A percentile compares a stretch with the other conserved stretches of the same genome.
Conservation (phyloP, 2,329 filamentous ascomycete species). For the Penicillium sclerotigenum region DNA sequence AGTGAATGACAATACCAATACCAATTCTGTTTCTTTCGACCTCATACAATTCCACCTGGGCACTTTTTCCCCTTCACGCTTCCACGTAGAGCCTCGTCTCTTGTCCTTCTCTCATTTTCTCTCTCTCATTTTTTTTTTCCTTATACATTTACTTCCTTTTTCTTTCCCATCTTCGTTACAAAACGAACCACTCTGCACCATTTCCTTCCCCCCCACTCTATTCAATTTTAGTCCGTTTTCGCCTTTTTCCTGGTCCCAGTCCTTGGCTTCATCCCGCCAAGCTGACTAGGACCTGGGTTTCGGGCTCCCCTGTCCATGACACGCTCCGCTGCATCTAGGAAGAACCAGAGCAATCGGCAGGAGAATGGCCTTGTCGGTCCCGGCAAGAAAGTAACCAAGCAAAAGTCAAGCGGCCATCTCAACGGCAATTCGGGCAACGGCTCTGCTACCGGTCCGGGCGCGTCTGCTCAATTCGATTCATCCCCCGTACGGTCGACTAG, state of each 20-base stretch:
- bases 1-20: slow-evolving; percentile 9
- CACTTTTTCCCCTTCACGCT: slow-evolving; percentile 23
- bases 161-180: slow-evolving; percentile 2
- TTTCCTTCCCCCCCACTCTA: slow-evolving; percentile 12
- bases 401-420: slow-evolving; percentile 55
- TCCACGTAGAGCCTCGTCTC: slow-evolving; percentile 13
- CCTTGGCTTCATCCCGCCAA: slow-evolving; percentile 50
- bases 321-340: slow-evolving; percentile 49
- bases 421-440: slow-evolving; percentile 50
- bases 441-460: slow-evolving; percentile 37
- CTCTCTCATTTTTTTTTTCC: slow-evolving; percentile 8
- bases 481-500: slow-evolving; percentile 38
- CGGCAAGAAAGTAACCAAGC: slow-evolving; percentile 64
- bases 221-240: slow-evolving; percentile 19
- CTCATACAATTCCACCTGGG: slow-evolving; percentile 14
- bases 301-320: slow-evolving; percentile 48
- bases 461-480: slow-evolving; percentile 41
- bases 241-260: slow-evolving; percentile 43
- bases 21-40: slow-evolving; percentile 16
- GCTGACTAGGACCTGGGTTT: slow-evolving; percentile 46
- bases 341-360: slow-evolving; percentile 70
- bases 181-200: background rate
- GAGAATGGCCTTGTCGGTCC: slow-evolving; percentile 84
- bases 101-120: slow-evolving; percentile 7
- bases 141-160: slow-evolving; percentile 14